phyloP scores from a whole-genome alignment of 306 rosid genomes.

The Fragaria nilgerrensis region DNA sequence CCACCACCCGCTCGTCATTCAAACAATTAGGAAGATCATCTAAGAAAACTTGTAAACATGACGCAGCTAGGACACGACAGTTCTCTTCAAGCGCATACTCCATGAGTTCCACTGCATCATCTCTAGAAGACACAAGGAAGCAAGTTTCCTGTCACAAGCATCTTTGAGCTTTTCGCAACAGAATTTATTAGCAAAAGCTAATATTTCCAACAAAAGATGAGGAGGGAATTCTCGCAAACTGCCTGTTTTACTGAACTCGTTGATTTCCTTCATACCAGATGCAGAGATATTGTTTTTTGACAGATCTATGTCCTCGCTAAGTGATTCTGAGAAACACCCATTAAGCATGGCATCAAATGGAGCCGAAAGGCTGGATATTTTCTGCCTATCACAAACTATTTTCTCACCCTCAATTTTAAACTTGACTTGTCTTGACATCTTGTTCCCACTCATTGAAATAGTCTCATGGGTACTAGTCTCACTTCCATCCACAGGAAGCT shows the following conservation, averaged over 20 bases:
- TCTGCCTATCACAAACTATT: constrained; percentile 75
- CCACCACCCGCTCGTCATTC: constrained; percentile 58
- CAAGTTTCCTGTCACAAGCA: constrained; percentile 78
- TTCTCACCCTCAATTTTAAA: constrained; percentile 68
- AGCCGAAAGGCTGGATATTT: constrained; percentile 73
- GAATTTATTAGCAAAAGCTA: constrained; percentile 72
- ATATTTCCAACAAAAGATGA: constrained; percentile 71
- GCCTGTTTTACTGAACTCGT: constrained; percentile 59
- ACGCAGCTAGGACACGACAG: constrained; percentile 64
- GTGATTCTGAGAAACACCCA: constrained; percentile 82
- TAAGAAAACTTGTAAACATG: constrained; percentile 78
- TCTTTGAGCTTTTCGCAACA: constrained; percentile 79
- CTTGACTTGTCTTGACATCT: constrained; percentile 39
- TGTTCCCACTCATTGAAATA: constrained; percentile 45
- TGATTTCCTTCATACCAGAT: constrained; percentile 69
- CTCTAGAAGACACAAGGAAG: constrained; percentile 62
- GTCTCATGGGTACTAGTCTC: constrained; percentile 40
- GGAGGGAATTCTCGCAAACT: constrained; percentile 54
- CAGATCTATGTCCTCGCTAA: constrained; percentile 66
- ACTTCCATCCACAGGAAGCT: constrained; percentile 41
- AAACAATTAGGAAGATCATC: constrained; percentile 71
- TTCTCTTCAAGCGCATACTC: constrained; percentile 73
- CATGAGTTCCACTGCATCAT: constrained; percentile 83
- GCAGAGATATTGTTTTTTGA: constrained; percentile 73
- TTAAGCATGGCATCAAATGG: constrained; percentile 89